Conservation (phyloP, 2,329 filamentous ascomycete genomes). For the Orbilia brochopaga region DNA sequence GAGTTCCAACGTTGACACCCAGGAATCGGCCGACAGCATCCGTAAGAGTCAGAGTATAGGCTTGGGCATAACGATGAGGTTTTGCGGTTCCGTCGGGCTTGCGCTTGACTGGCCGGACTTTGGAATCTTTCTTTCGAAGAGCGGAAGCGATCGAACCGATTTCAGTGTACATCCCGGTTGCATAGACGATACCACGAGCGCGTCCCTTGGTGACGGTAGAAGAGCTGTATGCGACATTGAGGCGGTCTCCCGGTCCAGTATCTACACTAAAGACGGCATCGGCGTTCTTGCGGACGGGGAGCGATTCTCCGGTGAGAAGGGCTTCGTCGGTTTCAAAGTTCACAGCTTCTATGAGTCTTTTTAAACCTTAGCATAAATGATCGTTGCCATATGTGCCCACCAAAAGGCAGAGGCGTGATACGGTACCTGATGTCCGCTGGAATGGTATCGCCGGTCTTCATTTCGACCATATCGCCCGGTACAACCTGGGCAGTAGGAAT, state of each 20-base stretch:
- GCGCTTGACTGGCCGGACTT: conserved; percentile 63
- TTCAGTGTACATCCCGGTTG: conserved; percentile 68
- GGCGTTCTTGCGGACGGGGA: conserved; percentile 65
- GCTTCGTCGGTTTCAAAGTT: conserved; percentile 68
- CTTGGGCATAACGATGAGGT: conserved; percentile 63
- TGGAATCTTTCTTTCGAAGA: conserved; percentile 67
- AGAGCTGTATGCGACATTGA: conserved; percentile 68
- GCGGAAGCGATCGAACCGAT: conserved; percentile 70
- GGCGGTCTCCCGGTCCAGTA: conserved; percentile 68
- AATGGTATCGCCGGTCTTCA: conserved; percentile 62
- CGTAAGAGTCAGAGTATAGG: conserved; percentile 62
- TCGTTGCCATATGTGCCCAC: conserved; percentile 57
- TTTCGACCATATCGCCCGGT: conserved; percentile 66
- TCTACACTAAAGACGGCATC: conserved; percentile 62
- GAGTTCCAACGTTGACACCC: conserved; percentile 72
- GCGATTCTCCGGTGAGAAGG: conserved; percentile 68
- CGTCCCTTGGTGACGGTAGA: conserved; percentile 70
- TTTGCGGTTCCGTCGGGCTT: conserved; percentile 62
- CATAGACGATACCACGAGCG: conserved; percentile 67
- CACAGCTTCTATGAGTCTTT: conserved; percentile 62
- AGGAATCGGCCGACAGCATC: conserved; percentile 70
- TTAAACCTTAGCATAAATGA: background rate
- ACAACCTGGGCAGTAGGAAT: conserved; percentile 66
- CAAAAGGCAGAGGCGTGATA: conserved; percentile 63
- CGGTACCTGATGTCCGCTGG: conserved; percentile 59